phyloP scores from a whole-genome alignment of 2,329 filamentous ascomycete species.

The Onygena corvina region DNA sequence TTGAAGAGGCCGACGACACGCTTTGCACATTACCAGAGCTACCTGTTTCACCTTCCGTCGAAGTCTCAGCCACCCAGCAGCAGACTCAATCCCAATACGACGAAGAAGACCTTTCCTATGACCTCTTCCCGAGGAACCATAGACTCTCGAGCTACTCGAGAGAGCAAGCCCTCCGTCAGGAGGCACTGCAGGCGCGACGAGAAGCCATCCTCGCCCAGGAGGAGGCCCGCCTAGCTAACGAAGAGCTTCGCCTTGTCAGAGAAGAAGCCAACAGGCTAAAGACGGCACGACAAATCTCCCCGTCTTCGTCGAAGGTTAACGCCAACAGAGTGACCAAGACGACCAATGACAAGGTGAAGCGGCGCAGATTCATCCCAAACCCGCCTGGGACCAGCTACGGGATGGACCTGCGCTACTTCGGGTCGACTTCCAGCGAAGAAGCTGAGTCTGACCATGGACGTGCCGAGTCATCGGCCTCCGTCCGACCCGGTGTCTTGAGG shows the following conservation, averaged over 20 bases:
- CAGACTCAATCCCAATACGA: neutral
- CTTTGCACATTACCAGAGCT: neutral
- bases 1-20: slow-evolving; percentile 1
- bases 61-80: neutral
- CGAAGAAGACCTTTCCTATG: slow-evolving; percentile 5
- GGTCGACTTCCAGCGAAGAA: slow-evolving; percentile 25
- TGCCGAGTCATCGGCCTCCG: neutral
- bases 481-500: slow-evolving; percentile 2
- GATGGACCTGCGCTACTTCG: slow-evolving; percentile 30
- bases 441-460: slow-evolving; percentile 17
- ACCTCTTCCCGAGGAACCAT: slow-evolving; percentile 2
- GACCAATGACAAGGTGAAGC: neutral
- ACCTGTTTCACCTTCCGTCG: neutral
- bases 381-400: slow-evolving; percentile 32
- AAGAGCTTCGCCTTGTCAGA: slow-evolving; percentile 1
- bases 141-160: neutral
- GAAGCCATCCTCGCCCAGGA: neutral
- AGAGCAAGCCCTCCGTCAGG: neutral
- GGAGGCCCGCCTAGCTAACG: neutral
- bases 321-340: slow-evolving; percentile 2
- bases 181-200: neutral
- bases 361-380: slow-evolving; percentile 26
- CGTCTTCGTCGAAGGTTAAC: neutral
- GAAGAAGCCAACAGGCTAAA: slow-evolving; percentile 2
- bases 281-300: neutral